phyloP scores from a whole-genome alignment of 768 basidiomycete genomes.

The Mycena galopus region DNA sequence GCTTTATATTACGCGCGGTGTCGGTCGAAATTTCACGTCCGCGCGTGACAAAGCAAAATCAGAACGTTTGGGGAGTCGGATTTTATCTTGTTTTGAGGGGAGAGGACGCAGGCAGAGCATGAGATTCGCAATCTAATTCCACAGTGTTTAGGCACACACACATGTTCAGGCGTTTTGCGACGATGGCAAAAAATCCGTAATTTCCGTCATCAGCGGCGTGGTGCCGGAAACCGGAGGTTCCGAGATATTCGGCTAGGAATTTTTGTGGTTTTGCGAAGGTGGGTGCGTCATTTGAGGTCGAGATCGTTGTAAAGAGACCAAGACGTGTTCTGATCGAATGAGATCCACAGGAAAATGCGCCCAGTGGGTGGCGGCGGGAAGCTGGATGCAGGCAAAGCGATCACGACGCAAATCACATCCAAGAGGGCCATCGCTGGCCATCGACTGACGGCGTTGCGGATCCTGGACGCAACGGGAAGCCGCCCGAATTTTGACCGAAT shows the following conservation, averaged over 20 bases:
- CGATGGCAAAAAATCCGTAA: slow-evolving; percentile 33
- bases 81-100: slow-evolving; percentile 39
- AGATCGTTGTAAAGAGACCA: not conserved
- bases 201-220: slow-evolving; percentile 32
- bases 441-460: slow-evolving; percentile 23
- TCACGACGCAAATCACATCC: slow-evolving; percentile 22
- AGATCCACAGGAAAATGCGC: not conserved
- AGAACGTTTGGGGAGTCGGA: slow-evolving; percentile 33
- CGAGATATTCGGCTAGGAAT: slow-evolving; percentile 20
- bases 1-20: slow-evolving; percentile 37
- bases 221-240: slow-evolving; percentile 15
- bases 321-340: slow-evolving; percentile 19
- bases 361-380: not conserved
- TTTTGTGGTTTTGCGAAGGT: slow-evolving; percentile 2
- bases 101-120: slow-evolving; percentile 44
- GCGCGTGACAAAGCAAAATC: slow-evolving; percentile 54
- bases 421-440: not conserved
- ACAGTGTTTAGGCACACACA: slow-evolving; percentile 52
- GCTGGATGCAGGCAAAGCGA: not conserved
- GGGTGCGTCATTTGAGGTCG: not conserved
- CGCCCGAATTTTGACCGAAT: slow-evolving; percentile 2
- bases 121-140: slow-evolving; percentile 52
- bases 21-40: slow-evolving; percentile 44
- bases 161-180: slow-evolving; percentile 45
- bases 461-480: slow-evolving; percentile 15